These are phyloP conservation scores for Debaryomyces sp. DNA, from an alignment of 1,139 yeast genomes.

Conservation along the genomic window DNA sequence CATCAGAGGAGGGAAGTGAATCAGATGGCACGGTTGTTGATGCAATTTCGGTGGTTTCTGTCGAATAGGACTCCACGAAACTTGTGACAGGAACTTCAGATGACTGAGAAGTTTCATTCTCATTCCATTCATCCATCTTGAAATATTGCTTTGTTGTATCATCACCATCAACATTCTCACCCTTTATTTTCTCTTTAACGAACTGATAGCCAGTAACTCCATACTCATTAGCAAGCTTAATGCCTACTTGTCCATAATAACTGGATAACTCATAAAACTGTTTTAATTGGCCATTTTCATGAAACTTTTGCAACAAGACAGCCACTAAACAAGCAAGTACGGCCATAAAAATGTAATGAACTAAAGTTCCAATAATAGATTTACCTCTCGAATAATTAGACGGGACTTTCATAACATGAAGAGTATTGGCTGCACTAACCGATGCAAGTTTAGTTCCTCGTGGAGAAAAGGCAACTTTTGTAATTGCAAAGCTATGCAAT, in stretches of 20 bases:
- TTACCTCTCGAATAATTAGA: constrained; percentile 47
- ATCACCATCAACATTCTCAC: constrained; percentile 34
- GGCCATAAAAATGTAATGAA: constrained; percentile 44
- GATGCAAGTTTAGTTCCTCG: constrained; percentile 71
- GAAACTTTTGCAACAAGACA: constrained; percentile 43
- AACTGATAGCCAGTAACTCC: constrained; percentile 32
- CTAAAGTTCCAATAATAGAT: constrained; percentile 44
- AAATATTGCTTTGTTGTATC: constrained; percentile 27
- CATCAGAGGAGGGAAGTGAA: constrained; percentile 4
- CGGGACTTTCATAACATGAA: constrained; percentile 66
- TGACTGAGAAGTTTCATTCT: constrained; percentile 5
- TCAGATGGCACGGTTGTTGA: constrained; percentile 1
- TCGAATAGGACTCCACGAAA: not conserved
- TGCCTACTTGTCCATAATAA: constrained; percentile 23
- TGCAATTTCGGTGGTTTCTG: constrained; percentile 4
- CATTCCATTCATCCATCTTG: constrained; percentile 30
- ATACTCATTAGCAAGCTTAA: constrained; percentile 31
- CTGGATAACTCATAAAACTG: constrained; percentile 21
- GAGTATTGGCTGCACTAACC: constrained; percentile 79
- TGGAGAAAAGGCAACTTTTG: constrained; percentile 71
- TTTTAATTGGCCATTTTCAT: constrained; percentile 41
- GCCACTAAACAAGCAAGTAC: constrained; percentile 51
- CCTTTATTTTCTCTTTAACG: constrained; percentile 44
- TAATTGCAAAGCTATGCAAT: constrained; percentile 81
- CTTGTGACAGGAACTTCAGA: not conserved